Conservation (phyloP, 2,329 filamentous ascomycete species). For the Stromatinia cepivora region DNA sequence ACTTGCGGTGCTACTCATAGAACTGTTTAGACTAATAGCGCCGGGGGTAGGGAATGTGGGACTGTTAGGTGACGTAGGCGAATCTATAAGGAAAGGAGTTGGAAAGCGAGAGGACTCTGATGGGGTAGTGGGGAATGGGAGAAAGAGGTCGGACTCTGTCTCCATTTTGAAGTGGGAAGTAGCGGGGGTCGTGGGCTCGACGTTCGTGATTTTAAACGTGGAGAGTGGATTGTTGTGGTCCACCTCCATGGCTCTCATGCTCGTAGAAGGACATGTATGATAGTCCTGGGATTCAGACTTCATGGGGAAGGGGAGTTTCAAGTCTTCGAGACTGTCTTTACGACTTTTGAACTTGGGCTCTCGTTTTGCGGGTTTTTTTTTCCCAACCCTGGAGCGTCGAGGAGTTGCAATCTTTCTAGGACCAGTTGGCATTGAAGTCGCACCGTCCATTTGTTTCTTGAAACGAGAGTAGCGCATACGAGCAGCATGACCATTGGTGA, state of each 20-base stretch:
- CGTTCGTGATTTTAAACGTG: neutral
- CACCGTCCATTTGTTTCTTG: conserved; percentile 52
- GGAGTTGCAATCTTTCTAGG: conserved; percentile 25
- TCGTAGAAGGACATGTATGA: neutral
- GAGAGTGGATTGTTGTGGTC: neutral
- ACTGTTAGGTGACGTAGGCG: conserved; percentile 5
- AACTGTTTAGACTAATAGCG: neutral
- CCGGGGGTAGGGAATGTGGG: neutral
- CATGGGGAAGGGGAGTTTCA: neutral
- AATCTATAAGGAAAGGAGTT: neutral
- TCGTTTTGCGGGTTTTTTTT: conserved; percentile 21
- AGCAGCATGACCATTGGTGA: conserved; percentile 57
- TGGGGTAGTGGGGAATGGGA: neutral
- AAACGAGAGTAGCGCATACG: conserved; percentile 58
- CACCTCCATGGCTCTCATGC: neutral
- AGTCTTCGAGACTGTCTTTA: neutral
- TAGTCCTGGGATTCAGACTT: conserved; percentile 1
- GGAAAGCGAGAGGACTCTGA: neutral
- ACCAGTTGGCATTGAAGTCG: conserved; percentile 30
- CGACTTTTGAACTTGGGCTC: conserved; percentile 15
- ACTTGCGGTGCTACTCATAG: neutral
- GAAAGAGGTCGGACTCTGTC: conserved; percentile 8
- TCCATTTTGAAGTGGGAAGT: neutral
- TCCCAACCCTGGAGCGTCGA: conserved; percentile 33
- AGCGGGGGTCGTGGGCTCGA: neutral